Conservation (phyloP, 78 protist genomes). For the Dictyostelium intermedium region DNA sequence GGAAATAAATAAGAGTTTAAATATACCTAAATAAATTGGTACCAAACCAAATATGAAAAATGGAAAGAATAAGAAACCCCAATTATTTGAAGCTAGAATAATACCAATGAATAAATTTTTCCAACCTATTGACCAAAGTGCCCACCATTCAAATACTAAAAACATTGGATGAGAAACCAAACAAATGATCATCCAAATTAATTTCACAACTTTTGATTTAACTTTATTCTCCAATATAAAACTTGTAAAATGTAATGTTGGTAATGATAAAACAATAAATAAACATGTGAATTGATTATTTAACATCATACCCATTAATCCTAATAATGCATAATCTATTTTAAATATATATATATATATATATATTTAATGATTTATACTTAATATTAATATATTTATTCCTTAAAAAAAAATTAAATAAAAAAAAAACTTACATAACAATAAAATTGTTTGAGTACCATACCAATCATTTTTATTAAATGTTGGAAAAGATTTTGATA, state of each 20-base stretch:
- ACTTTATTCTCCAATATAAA: background rate
- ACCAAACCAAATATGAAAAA: background rate
- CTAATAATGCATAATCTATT: conserved; percentile 52
- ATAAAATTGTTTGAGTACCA: conserved; percentile 27
- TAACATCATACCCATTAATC: conserved; percentile 56
- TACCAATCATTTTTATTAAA: conserved; percentile 12
- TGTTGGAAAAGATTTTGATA: background rate
- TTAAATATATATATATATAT: no score
- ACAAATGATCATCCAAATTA: conserved; percentile 47
- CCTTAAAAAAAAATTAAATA: background rate
- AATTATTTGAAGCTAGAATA: background rate
- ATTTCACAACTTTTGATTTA: background rate
- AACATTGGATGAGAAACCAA: conserved; percentile 38
- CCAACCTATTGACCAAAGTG: conserved; percentile 52
- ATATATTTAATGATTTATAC: no score
- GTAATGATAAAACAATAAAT: conserved; percentile 53
- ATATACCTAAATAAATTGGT: conserved; percentile 23
- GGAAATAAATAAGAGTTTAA: conserved; percentile 28
- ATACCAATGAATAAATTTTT: conserved; percentile 50
- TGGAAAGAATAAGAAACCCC: conserved; percentile 29
- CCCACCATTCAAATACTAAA: conserved; percentile 48
- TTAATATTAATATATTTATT: no score
- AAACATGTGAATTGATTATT: conserved; percentile 73
- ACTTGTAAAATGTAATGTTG: conserved; percentile 42
- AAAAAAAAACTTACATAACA: conserved; percentile 32